Evolutionary conservation across 495 filamentous ascomycete genomes (phyloP), one percentile per base, ranked within the genome.

Genomic region (Penicillium chermesinum): DNA sequence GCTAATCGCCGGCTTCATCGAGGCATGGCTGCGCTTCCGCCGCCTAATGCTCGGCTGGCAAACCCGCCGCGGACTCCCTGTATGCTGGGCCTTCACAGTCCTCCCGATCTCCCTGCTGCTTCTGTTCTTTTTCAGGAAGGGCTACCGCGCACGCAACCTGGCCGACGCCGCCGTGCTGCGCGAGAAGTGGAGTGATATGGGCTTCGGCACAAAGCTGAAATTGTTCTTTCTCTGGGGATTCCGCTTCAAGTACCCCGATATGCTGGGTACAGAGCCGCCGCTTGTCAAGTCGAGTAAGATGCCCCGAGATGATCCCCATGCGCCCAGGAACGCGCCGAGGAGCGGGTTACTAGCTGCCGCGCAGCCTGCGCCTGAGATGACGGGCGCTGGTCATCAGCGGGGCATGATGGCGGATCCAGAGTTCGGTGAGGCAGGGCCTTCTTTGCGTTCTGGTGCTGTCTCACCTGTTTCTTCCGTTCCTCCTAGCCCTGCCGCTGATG

Each of bases 191-290:
- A 64, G 67, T 1, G 58, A 55, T 1, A 67, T 74, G 52, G 32
- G 57, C 20, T 52, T 57, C 34, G 53, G 67, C 36, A 62, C 52
- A 1, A 67, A 69, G 43, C 58, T 76, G 16, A 57, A 58, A 41
- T 58, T 74, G n/a, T 80, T 72, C 66, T 66, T 73, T 42, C 59
- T 67, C 35, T 75, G 70, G 66, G 77, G 75, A 0, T 79, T 80
- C 61, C 54, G 71, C 2, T 72, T 66, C 50, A 54, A 63, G 30
- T 80, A 80, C 53, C 77, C 67, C 21, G 43, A 56, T 18, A 54
- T 68, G 15, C 55, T 70, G 13, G 67, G 67, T 6, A 61, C 62
- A 0, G 60, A 65, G 0, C 66, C 66, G 12, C 44, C 61, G 6
- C 47, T 50, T 4, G 67, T 64, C 1, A 48, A 52, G 48, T 43